Percentiles rank a stretch among this genome's conserved stretches.
Conservation (phyloP, 805 yeast species). For the Metschnikowia picachoensis region DNA sequence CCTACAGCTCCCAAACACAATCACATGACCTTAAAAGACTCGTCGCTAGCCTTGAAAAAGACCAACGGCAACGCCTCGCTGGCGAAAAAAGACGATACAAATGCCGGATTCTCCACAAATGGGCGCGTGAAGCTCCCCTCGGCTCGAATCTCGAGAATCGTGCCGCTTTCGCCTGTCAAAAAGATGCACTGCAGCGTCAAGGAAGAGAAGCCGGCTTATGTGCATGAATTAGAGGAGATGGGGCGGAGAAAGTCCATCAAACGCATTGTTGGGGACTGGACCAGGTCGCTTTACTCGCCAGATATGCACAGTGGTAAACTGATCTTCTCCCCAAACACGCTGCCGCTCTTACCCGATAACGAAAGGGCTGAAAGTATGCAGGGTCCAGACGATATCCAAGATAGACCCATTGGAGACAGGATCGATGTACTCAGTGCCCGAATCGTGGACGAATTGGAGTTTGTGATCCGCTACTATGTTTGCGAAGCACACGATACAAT, state of each 20-base stretch:
- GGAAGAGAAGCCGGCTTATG: constrained; percentile 6
- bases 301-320: constrained; percentile 4
- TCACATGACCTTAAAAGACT: constrained; percentile 37
- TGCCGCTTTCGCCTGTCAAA: constrained; percentile 68
- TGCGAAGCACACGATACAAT: constrained; percentile 10
- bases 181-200: constrained; percentile 44
- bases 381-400: no score
- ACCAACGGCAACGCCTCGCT: constrained; percentile 11
- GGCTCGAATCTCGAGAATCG: constrained; percentile 40
- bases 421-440: constrained; percentile 68
- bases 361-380: no score
- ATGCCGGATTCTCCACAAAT: constrained; percentile 44
- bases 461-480: constrained; percentile 44
- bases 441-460: constrained; percentile 65
- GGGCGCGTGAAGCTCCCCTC: constrained; percentile 52
- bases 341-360: no score
- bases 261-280: constrained; percentile 41
- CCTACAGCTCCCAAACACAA: constrained; percentile 26
- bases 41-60: constrained; percentile 37
- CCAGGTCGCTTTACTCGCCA: constrained; percentile 26
- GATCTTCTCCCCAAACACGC: not conserved
- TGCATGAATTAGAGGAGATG: constrained; percentile 17
- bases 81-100: not conserved
- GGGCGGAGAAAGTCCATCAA: constrained; percentile 34
- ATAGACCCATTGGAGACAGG: constrained; percentile 27